These are phyloP conservation scores for Amylostereum chailletii DNA, from an alignment of 1,284 basidiomycete species.

Conservation along the genomic window DNA sequence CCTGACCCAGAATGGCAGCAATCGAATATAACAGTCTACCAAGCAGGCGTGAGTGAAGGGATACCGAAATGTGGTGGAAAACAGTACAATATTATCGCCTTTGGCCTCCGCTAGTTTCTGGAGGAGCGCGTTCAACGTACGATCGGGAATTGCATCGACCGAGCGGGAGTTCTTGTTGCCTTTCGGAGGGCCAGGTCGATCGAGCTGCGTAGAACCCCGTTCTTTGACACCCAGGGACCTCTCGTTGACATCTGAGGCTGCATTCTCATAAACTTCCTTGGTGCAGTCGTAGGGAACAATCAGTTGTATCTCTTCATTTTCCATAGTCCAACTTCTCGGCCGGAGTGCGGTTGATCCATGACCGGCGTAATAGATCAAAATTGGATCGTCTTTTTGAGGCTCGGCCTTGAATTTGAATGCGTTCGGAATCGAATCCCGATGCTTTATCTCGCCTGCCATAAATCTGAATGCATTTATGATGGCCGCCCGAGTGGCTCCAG, in stretches of 20 bases:
- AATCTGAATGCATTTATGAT: conserved; percentile 19
- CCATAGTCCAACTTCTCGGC: background rate
- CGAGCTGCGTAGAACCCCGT: too few species aligned
- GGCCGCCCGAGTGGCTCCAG: background rate
- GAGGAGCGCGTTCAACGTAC: background rate
- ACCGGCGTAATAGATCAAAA: conserved; percentile 8
- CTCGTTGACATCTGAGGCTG: background rate
- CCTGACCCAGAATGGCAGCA: background rate
- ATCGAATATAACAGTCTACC: background rate
- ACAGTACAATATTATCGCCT: background rate
- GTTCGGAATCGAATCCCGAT: too few species aligned
- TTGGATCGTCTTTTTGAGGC: background rate
- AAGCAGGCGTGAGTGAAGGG: background rate
- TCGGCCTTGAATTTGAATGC: background rate
- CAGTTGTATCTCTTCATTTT: background rate
- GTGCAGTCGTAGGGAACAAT: background rate
- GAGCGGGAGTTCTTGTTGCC: too few species aligned
- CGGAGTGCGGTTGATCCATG: conserved; percentile 1
- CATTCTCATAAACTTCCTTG: background rate
- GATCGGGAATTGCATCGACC: background rate
- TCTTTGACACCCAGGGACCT: too few species aligned
- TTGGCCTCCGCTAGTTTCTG: background rate
- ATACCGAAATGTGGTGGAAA: background rate
- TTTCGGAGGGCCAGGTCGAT: too few species aligned
- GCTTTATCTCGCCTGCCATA: too few species aligned